These are phyloP conservation scores for Paspalum vaginatum DNA, from an alignment of 176 grass and related monocot genomes.

Conservation along the genomic window DNA sequence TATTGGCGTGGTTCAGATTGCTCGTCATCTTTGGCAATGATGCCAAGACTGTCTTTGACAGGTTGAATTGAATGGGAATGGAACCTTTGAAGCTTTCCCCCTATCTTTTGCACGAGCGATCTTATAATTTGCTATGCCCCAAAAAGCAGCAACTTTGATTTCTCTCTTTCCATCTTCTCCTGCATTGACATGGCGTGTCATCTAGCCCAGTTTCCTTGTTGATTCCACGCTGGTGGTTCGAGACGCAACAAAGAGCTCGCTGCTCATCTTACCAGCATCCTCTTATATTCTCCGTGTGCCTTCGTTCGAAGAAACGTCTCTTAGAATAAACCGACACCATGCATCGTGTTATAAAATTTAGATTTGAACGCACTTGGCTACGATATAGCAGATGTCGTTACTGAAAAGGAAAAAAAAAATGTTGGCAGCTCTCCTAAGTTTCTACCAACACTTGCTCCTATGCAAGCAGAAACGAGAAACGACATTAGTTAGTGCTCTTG, in stretches of 20 bases:
- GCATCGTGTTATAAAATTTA: not conserved
- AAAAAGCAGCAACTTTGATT: not conserved
- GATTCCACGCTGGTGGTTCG: not conserved
- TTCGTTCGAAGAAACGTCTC: constrained; percentile 15
- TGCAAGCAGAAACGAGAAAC: too few species aligned
- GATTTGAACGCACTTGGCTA: not conserved
- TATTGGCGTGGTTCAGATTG: not conserved
- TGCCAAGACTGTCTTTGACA: not conserved
- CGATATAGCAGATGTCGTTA: not conserved
- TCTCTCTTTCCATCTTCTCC: not conserved
- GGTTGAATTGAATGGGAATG: not conserved
- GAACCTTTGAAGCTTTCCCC: not conserved
- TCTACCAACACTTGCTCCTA: not conserved
- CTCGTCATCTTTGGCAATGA: not conserved
- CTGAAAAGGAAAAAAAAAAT: not conserved
- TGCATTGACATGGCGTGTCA: not conserved
- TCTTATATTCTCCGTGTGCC: not conserved
- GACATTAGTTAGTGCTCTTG: too few species aligned
- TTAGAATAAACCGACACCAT: not conserved
- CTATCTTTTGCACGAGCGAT: not conserved
- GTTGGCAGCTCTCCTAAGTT: not conserved
- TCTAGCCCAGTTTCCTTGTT: not conserved
- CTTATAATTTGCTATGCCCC: not conserved
- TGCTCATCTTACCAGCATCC: not conserved
- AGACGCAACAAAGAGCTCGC: not conserved